Base-by-base conservation (phyloP, 1,139 yeast species). In the Yamadazyma diddensiae region DNA sequence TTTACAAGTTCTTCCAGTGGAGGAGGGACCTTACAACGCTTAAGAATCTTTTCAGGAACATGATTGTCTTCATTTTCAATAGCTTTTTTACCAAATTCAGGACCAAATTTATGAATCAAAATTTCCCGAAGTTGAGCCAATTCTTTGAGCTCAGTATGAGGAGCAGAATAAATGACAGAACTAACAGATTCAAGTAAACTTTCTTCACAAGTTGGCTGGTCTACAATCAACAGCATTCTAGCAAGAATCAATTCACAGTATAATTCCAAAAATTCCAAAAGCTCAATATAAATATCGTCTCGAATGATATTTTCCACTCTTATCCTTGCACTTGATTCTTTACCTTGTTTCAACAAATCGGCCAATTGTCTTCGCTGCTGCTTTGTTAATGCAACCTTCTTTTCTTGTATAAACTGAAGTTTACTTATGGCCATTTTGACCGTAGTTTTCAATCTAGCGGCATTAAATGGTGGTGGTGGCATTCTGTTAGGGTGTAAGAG, bases 221-320 rank as follows among this genome's bases (percentile, higher is more conserved):
- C 75, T 28, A 73, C 65, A 23, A 83, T 50, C 28, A 84, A 62
- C 9, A 78, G 69, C 15, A 83, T 74, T 35, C 97, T 65, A 0
- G 96, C 95, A 34, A 85, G 70, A 12, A 87, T 57, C 15, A 90
- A 62, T 55, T 90, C 96, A 52, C 96, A 83, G 54, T 87, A 86
- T 16, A 90, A 65, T 56, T 87, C 95, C 31, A 88, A 59, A 29
- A 76, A 74, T 56, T 90, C 97, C 36, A 87, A 66, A 15, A 90
- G 62, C 55, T 90, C 97, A 15, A 85, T 76, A 49, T 82, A 79
- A 29, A 86, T 77, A 52, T 90, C 97, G 47, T 86, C 94, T 21
- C 92, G 73, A 17, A 90, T 85, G 37, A 88, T 76, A 49, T 85
- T 84, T 47, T 88, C 96, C 3, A 87, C 94, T 33, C 95, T 63